phyloP scores from a whole-genome alignment of 495 filamentous ascomycete genomes.

The Thozetella sp. region DNA sequence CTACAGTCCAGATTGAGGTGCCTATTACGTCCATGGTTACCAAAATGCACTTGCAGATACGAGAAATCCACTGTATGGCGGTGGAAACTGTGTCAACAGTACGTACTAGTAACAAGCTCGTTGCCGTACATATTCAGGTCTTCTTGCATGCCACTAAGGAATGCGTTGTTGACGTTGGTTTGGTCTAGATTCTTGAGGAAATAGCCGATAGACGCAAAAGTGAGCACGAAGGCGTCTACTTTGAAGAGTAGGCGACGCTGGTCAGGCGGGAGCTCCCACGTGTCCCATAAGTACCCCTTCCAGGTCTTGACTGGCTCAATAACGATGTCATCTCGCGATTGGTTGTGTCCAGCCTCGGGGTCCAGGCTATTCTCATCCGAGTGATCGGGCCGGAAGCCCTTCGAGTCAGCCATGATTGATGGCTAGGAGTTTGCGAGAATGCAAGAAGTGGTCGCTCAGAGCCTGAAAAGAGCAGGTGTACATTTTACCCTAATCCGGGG shows the following conservation, averaged over 20 bases:
- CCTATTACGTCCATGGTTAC: too few relatives aligned
- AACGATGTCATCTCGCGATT: neutral
- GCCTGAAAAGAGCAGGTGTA: too few relatives aligned
- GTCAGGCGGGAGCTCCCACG: slow-evolving; percentile 54
- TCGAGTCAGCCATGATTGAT: too few relatives aligned
- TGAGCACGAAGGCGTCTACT: slow-evolving; percentile 53
- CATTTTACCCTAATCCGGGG: too few relatives aligned
- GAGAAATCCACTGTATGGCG: too few relatives aligned
- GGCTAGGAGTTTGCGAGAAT: too few relatives aligned
- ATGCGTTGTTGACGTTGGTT: slow-evolving; percentile 59
- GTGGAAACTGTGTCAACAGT: too few relatives aligned
- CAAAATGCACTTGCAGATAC: too few relatives aligned
- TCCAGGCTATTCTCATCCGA: too few relatives aligned
- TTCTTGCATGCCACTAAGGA: slow-evolving; percentile 38
- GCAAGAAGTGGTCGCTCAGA: too few relatives aligned
- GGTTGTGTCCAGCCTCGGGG: neutral
- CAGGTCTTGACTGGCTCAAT: slow-evolving; percentile 23
- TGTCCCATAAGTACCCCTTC: slow-evolving; percentile 52
- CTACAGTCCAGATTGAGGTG: slow-evolving; percentile 33
- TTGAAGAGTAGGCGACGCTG: slow-evolving; percentile 58
- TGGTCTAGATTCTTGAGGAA: slow-evolving; percentile 64
- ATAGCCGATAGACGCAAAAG: slow-evolving; percentile 56
- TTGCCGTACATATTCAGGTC: slow-evolving; percentile 30
- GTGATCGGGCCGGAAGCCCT: too few relatives aligned
- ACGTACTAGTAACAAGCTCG: slow-evolving; percentile 23